A percentile compares a stretch with the other conserved stretches of the same genome.
phyloP scores from a whole-genome alignment of 2,329 filamentous ascomycete genomes.

The Metarhizium robertsii region DNA sequence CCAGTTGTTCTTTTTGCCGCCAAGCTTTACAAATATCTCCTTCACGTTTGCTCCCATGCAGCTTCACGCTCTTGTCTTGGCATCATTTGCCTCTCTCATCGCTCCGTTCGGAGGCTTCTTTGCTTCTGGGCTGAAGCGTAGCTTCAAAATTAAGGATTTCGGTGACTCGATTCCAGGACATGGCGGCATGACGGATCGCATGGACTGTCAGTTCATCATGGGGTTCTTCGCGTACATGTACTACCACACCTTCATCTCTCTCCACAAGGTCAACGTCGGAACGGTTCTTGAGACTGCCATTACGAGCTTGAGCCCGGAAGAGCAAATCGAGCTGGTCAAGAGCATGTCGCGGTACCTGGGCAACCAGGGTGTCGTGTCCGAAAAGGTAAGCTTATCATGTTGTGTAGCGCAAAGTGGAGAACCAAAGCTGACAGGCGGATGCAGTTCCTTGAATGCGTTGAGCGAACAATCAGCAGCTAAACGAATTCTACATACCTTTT shows the following conservation, averaged over 20 bases:
- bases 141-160: constrained; percentile 99
- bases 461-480: constrained; percentile 8
- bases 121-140: constrained; percentile 92
- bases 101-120: constrained; percentile 98
- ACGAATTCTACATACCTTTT: background rate
- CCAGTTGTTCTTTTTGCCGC: constrained; percentile 59
- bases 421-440: background rate
- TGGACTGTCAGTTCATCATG: constrained; percentile 99
- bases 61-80: constrained; percentile 82
- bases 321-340: constrained; percentile 76
- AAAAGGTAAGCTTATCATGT: constrained; percentile 14
- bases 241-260: constrained; percentile 92
- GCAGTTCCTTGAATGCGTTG: constrained; percentile 13
- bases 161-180: constrained; percentile 96
- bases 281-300: constrained; percentile 86
- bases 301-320: constrained; percentile 74
- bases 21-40: constrained; percentile 45
- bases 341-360: constrained; percentile 53
- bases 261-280: constrained; percentile 77
- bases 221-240: constrained; percentile 98
- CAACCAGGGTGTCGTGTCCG: constrained; percentile 46
- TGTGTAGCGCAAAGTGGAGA: background rate
- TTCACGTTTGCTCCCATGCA: constrained; percentile 82
- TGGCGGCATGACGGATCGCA: constrained; percentile 94
- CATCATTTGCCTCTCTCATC: constrained; percentile 90